These are phyloP conservation scores for Cyberlindnera meyerae DNA, from an alignment of 805 yeast genomes.

Conservation along the genomic window DNA sequence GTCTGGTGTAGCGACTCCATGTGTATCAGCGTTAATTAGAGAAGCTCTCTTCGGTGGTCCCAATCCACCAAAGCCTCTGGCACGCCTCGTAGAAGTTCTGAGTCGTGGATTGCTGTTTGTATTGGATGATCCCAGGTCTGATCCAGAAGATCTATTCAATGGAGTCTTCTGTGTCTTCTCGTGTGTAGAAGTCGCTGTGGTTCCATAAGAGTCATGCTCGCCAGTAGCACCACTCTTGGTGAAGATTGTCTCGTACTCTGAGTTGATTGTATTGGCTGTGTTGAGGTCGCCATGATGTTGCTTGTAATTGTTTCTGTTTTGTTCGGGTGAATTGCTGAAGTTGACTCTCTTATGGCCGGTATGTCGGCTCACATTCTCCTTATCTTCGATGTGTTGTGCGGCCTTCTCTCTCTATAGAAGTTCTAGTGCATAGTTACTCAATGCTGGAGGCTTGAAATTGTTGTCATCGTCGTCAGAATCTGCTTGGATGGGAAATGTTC, in stretches of 20 bases:
- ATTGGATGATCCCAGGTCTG: constrained; percentile 11
- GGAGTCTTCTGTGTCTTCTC: constrained; percentile 20
- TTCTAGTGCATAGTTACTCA: constrained; percentile 55
- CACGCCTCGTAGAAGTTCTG: constrained; percentile 28
- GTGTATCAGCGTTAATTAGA: constrained; percentile 4
- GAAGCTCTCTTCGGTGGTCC: constrained; percentile 35
- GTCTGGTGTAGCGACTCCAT: neutral
- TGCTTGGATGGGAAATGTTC: constrained; percentile 10
- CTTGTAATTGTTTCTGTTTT: constrained; percentile 3
- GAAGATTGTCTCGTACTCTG: constrained; percentile 23
- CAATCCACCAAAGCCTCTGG: constrained; percentile 25
- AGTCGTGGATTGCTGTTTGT: constrained; percentile 17
- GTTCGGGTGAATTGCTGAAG: constrained; percentile 18
- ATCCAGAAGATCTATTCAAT: constrained; percentile 10
- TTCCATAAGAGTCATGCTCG: constrained; percentile 12
- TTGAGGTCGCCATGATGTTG: constrained; percentile 11
- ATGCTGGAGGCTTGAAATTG: constrained; percentile 53
- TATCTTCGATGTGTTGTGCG: constrained; percentile 1
- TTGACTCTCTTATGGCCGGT: constrained; percentile 19
- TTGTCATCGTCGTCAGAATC: constrained; percentile 39
- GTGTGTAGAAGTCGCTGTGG: constrained; percentile 13
- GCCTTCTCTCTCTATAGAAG: constrained; percentile 36
- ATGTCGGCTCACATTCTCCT: constrained; percentile 5
- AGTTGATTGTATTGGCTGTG: constrained; percentile 17
- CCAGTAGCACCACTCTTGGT: constrained; percentile 18